Conservation (phyloP, 768 basidiomycete species). For the Agrocybe pediades region DNA sequence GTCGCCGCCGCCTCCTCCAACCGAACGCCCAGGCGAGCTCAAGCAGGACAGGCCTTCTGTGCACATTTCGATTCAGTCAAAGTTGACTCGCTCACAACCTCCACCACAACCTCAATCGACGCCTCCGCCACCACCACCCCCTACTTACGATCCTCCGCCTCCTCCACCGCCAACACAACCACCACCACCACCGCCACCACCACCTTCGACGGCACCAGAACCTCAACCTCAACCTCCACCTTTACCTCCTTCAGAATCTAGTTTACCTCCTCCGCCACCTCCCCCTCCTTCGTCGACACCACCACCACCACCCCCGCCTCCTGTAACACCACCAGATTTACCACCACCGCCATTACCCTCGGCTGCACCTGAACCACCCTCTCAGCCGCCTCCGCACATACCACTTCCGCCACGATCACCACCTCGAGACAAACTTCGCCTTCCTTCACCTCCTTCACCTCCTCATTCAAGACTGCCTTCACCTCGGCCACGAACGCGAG, state of each 20-base stretch:
- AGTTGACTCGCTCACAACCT: slow-evolving; percentile 10
- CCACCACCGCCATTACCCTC: slow-evolving; percentile 20
- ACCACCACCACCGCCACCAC: slow-evolving; percentile 28
- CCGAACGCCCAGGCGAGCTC: slow-evolving; percentile 20
- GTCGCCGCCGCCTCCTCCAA: slow-evolving; percentile 26
- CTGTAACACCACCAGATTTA: slow-evolving; percentile 21
- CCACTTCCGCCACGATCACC: background rate
- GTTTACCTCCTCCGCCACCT: slow-evolving; percentile 16
- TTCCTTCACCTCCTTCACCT: no score
- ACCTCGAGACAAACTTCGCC: no score
- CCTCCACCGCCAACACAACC: slow-evolving; percentile 29
- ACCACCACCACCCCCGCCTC: slow-evolving; percentile 33
- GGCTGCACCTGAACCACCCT: slow-evolving; percentile 18
- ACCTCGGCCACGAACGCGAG: no score
- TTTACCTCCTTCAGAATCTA: slow-evolving; percentile 9
- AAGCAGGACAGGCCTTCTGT: slow-evolving; percentile 27
- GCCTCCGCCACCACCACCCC: slow-evolving; percentile 30
- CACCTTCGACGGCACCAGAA: slow-evolving; percentile 38
- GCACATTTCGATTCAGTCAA: slow-evolving; percentile 28
- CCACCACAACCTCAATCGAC: slow-evolving; percentile 3
- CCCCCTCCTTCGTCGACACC: slow-evolving; percentile 23
- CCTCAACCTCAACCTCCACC: slow-evolving; percentile 29
- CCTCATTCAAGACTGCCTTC: no score
- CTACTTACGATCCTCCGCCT: slow-evolving; percentile 26
- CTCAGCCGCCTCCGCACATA: slow-evolving; percentile 4